A percentile compares a stretch with the other conserved stretches of the same genome.
phyloP scores from a whole-genome alignment of 805 yeast species.

The Vanderwaltozyma verrucispora region DNA sequence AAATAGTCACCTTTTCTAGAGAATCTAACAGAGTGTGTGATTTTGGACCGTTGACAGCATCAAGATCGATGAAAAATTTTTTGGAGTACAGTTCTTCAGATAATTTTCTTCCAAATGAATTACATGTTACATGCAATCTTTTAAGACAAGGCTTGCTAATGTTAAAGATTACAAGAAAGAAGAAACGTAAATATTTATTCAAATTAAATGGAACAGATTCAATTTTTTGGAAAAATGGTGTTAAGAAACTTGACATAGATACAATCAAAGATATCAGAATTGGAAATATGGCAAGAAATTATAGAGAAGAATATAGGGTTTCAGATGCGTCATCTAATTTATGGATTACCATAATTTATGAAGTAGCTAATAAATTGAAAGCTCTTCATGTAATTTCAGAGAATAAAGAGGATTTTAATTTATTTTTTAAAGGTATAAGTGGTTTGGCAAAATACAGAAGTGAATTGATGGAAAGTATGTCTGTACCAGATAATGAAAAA shows the following conservation, averaged over 20 bases:
- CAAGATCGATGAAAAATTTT: conserved; percentile 12
- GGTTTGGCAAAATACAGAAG: conserved; percentile 47
- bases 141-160: conserved; percentile 17
- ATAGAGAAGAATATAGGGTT: conserved; percentile 74
- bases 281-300: conserved; percentile 68
- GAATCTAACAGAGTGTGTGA: background rate
- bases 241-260: conserved; percentile 23
- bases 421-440: conserved; percentile 44
- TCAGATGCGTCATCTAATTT: conserved; percentile 50
- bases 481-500: conserved; percentile 46
- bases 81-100: conserved; percentile 5
- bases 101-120: conserved; percentile 4
- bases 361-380: conserved; percentile 53
- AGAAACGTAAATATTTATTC: conserved; percentile 17
- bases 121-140: conserved; percentile 5
- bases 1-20: conserved; percentile 3
- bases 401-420: conserved; percentile 39
- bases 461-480: conserved; percentile 51
- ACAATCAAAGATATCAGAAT: conserved; percentile 30
- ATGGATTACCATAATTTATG: conserved; percentile 80
- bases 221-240: conserved; percentile 23
- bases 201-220: conserved; percentile 12
- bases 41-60: conserved; percentile 20
- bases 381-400: conserved; percentile 71
- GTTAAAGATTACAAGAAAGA: conserved; percentile 24